A percentile compares a stretch with the other conserved stretches of the same genome.
Conservation (phyloP, 108 stramenopile species). For the Skeletonema potamos region DNA sequence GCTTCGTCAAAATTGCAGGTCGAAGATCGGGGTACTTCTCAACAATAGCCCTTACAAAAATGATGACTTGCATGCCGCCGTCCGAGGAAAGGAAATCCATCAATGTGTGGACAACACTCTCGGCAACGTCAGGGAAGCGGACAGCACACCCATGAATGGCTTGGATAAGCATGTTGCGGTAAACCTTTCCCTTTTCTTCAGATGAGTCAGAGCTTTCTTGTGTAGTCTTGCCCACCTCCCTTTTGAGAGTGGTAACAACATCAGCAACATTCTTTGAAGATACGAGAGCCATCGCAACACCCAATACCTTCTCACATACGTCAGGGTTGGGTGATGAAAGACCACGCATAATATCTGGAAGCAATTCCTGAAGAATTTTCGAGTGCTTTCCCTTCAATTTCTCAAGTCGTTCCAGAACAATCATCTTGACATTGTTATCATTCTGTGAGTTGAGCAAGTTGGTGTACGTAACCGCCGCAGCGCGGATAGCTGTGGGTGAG, state of each 20-base stretch:
- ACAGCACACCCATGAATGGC: slow-evolving; percentile 97
- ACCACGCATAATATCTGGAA: slow-evolving; percentile 97
- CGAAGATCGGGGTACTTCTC: slow-evolving; percentile 95
- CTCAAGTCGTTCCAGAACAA: slow-evolving; percentile 95
- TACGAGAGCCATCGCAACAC: slow-evolving; percentile 94
- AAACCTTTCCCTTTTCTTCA: slow-evolving; percentile 88
- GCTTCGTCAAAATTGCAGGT: slow-evolving; percentile 84
- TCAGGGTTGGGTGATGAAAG: slow-evolving; percentile 94
- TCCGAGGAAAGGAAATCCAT: slow-evolving; percentile 94
- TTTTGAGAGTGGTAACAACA: slow-evolving; percentile 94
- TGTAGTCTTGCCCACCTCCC: slow-evolving; percentile 93
- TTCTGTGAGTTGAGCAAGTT: slow-evolving; percentile 94
- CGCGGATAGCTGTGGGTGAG: slow-evolving; percentile 97
- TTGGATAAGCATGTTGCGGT: slow-evolving; percentile 91
- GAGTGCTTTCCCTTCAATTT: slow-evolving; percentile 90
- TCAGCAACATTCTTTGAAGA: slow-evolving; percentile 93
- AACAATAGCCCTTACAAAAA: slow-evolving; percentile 96
- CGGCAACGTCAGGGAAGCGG: slow-evolving; percentile 93
- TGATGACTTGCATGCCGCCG: slow-evolving; percentile 92
- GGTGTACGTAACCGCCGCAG: slow-evolving; percentile 96
- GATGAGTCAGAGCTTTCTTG: slow-evolving; percentile 70
- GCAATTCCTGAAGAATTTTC: slow-evolving; percentile 95
- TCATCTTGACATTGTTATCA: slow-evolving; percentile 99
- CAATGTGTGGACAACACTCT: slow-evolving; percentile 92
- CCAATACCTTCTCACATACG: slow-evolving; percentile 96